These are phyloP conservation scores for Aspergillus novoparasiticus DNA, from an alignment of 2,329 filamentous ascomycete genomes.

Conservation along the genomic window DNA sequence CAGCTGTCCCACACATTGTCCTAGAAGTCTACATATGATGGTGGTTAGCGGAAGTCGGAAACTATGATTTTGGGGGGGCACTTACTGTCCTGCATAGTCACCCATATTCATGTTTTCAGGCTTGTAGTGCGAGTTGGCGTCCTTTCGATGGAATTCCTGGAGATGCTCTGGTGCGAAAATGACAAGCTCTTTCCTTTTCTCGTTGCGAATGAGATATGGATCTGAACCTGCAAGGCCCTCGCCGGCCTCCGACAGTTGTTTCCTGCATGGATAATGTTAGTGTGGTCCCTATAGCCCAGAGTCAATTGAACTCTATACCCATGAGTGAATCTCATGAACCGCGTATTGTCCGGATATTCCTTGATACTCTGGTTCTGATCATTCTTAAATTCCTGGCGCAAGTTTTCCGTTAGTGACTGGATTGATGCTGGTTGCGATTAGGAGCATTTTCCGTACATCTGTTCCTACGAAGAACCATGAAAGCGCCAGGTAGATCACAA, in stretches of 20 bases:
- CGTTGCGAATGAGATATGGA: not conserved
- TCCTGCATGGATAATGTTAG: not conserved
- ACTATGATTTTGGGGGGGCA: not conserved
- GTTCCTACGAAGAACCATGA: not conserved
- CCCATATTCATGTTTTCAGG: not conserved
- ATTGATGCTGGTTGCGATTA: not conserved
- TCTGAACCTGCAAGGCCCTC: not conserved
- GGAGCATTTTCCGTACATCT: not conserved
- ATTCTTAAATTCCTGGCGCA: not conserved
- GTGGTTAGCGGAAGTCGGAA: not conserved
- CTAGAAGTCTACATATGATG: not conserved
- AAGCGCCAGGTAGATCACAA: not conserved
- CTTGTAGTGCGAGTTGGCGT: not conserved
- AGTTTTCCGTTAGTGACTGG: not conserved
- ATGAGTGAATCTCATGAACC: not conserved
- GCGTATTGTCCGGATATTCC: not conserved
- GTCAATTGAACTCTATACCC: not conserved
- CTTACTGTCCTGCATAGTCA: not conserved
- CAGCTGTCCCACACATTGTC: not conserved
- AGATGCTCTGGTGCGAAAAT: not conserved
- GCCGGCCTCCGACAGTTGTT: not conserved
- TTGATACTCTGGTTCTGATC: not conserved
- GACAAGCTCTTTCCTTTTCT: not conserved
- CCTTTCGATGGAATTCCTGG: not conserved
- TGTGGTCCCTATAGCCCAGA: not conserved